Percentiles rank a stretch among this genome's conserved stretches.
Conservation (phyloP, 192 early-diverging fungal species). For the Cladochytrium replicatum region DNA sequence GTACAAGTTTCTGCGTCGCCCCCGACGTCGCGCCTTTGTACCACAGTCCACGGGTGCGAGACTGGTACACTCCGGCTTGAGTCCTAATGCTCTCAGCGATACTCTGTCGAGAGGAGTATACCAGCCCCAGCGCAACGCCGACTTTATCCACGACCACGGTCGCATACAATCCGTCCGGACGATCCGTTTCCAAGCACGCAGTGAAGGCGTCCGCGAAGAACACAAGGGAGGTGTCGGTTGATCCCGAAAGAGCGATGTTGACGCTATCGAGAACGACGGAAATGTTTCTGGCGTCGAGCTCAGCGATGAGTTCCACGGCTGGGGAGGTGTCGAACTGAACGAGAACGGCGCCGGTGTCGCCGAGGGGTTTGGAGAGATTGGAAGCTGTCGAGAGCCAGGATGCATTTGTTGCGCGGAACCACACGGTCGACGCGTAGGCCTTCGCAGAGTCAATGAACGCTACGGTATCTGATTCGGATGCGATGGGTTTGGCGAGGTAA, state of each 20-base stretch:
- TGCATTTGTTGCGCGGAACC: too few relatives aligned
- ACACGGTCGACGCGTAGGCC: neutral
- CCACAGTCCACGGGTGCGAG: constrained; percentile 82
- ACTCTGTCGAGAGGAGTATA: constrained; percentile 79
- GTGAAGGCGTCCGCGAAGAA: too few relatives aligned
- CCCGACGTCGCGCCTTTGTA: constrained; percentile 93
- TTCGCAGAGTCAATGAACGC: neutral
- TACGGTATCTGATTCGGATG: neutral
- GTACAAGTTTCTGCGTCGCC: constrained; percentile 76
- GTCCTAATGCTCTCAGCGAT: constrained; percentile 69
- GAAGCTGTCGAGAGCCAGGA: too few relatives aligned
- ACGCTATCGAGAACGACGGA: too few relatives aligned
- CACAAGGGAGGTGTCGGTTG: too few relatives aligned
- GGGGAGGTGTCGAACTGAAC: too few relatives aligned
- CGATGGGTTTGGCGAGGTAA: neutral
- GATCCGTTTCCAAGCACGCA: too few relatives aligned
- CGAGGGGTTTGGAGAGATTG: too few relatives aligned
- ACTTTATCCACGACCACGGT: constrained; percentile 91
- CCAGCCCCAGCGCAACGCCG: constrained; percentile 78
- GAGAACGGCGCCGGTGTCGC: too few relatives aligned
- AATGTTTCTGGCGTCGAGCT: too few relatives aligned
- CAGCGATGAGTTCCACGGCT: too few relatives aligned
- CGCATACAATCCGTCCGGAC: constrained; percentile 81
- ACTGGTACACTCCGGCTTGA: constrained; percentile 86
- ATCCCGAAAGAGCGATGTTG: too few relatives aligned